Percentiles rank a stretch among this genome's conserved stretches.
Conservation (phyloP, 2,329 filamentous ascomycete genomes). For the Juglanconis sp. region DNA sequence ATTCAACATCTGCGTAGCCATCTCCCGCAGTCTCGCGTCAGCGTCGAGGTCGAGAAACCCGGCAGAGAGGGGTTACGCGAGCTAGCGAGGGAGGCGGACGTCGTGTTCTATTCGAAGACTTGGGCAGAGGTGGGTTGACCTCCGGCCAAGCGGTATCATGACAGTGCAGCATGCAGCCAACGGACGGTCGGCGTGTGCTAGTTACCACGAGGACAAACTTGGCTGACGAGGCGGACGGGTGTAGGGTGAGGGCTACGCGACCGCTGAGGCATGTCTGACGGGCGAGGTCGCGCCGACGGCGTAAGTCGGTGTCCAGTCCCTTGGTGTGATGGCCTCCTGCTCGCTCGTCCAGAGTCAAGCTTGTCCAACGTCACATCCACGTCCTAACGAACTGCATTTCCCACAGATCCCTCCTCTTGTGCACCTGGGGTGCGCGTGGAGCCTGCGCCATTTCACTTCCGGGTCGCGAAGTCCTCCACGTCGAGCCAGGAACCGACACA, state of each 20-base stretch:
- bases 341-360: not conserved
- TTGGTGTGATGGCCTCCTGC: not conserved
- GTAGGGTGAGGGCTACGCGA: constrained; percentile 30
- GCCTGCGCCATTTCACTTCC: constrained; percentile 43
- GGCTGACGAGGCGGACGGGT: constrained; percentile 3
- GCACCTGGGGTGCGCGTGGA: constrained; percentile 43
- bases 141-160: constrained; percentile 10
- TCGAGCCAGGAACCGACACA: constrained; percentile 28
- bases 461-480: constrained; percentile 21
- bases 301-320: constrained; percentile 33
- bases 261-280: constrained; percentile 48
- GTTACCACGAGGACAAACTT: not conserved
- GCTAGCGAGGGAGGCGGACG: constrained; percentile 60
- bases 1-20: constrained; percentile 51
- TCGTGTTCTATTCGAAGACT: constrained; percentile 69
- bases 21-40: constrained; percentile 49
- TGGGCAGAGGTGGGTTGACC: constrained; percentile 62
- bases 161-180: not conserved
- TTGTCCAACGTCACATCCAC: not conserved
- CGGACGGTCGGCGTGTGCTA: not conserved
- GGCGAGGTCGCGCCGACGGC: constrained; percentile 40
- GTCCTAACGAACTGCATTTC: not conserved
- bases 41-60: constrained; percentile 72
- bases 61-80: constrained; percentile 55
- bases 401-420: constrained; percentile 36